Base-by-base conservation (phyloP, 495 filamentous ascomycete genomes). In the Poronia punctata region DNA sequence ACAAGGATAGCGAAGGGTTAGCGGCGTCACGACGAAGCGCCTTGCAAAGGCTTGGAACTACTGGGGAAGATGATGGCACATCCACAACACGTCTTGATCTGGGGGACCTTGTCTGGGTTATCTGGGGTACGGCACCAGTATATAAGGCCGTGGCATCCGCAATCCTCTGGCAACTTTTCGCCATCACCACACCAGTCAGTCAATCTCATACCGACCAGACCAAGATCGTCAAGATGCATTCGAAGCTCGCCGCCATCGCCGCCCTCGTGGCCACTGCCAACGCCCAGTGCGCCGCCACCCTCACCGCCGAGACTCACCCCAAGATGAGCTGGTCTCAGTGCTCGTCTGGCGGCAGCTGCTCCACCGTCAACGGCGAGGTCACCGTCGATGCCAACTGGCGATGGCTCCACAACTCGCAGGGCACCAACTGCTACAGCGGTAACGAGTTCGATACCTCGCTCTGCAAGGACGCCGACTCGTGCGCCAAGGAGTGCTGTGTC, bases 311-410 rank as follows among this genome's bases (percentile, higher is more conserved):
- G 51, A 67, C 54, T 7, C 79, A 82, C 41, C 79, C 79, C 10
- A 50, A 65, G 16, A 43, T 83, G 53, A 73, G 67, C 43, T 76
- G 73, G 60, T 49, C 67, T 40, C 69, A 68, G 20, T 83, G 78
- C 56, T 64, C 67, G 3, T 57, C 52, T 4, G 49, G 51, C 9
- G 74, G 72, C 10, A 67, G 60, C 42, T 82, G 78, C 62, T 71
- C 62, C 16, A 65, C 56, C 19, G 60, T 69, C 42, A 46, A 52
- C 21, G 72, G 71, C n/a, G 57, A 59, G 20, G 67, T 82, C 12
- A 70, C 74, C 34, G 64, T 84, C 31, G 80, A 84, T 49, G 57
- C 78, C 45, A 84, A 84, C 62, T 84, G 80, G 80, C 72, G 80
- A 22, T 84, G 80, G 79, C 60, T 78, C 16, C 79, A 84, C 59